phyloP scores from a whole-genome alignment of 2,329 filamentous ascomycete species.

The Penicillium sp. region DNA sequence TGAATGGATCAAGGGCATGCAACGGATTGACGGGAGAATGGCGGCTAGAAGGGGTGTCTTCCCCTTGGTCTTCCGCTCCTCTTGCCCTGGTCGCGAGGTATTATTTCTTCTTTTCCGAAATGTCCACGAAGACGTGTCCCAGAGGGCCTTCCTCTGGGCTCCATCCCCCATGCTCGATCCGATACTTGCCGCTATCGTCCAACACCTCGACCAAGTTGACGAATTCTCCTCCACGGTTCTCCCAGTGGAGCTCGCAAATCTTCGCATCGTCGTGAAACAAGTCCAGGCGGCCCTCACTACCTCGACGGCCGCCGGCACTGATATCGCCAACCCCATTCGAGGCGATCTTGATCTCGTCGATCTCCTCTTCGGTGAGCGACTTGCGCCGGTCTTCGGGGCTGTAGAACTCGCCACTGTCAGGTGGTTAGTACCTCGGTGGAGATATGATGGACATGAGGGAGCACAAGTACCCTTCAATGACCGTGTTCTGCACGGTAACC shows the following conservation, averaged over 20 bases:
- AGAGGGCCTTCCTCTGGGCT: constrained; percentile 30
- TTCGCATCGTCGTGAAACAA: constrained; percentile 32
- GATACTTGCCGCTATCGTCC: constrained; percentile 27
- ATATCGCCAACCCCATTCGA: constrained; percentile 32
- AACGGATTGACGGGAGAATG: too few species aligned
- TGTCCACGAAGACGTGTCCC: constrained; percentile 33
- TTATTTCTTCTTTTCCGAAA: constrained; percentile 23
- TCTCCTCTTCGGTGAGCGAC: constrained; percentile 29
- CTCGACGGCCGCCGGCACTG: constrained; percentile 30
- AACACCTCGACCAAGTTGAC: constrained; percentile 29
- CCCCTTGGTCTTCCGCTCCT: too few species aligned
- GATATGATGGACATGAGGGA: not conserved
- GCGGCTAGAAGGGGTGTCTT: too few species aligned
- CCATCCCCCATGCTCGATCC: constrained; percentile 31
- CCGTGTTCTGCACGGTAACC: constrained; percentile 27
- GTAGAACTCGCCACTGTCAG: constrained; percentile 28
- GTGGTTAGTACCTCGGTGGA: constrained; percentile 6
- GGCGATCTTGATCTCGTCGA: constrained; percentile 31
- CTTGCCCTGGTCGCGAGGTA: too few species aligned
- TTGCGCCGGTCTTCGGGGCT: constrained; percentile 22
- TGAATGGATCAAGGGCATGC: too few species aligned
- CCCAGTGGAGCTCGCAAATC: constrained; percentile 36
- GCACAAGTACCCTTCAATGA: constrained; percentile 28
- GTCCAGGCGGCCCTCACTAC: constrained; percentile 34
- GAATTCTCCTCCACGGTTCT: constrained; percentile 26